Conservation (phyloP, 2,329 filamentous ascomycete species). For the Coniochaeta ligniaria region DNA sequence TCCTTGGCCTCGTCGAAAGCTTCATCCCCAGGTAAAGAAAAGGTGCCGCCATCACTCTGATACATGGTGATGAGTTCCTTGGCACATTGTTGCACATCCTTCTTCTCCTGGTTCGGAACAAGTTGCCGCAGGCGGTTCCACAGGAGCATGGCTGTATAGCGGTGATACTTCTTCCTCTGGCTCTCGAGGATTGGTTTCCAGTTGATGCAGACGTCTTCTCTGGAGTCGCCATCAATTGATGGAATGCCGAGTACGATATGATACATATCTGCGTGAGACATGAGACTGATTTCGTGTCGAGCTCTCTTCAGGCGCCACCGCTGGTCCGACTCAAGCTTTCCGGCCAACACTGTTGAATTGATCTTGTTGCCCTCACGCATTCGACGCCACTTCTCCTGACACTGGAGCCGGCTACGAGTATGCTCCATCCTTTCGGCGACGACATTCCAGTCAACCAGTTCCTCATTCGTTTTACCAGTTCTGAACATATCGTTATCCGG, state of each 20-base stretch:
- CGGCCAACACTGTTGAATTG: slow-evolving; percentile 10
- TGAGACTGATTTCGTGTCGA: slow-evolving; percentile 30
- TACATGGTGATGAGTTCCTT: slow-evolving; percentile 13
- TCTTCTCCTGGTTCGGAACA: slow-evolving; percentile 12
- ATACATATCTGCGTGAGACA: slow-evolving; percentile 37
- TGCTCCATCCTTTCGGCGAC: slow-evolving; percentile 56
- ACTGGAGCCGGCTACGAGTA: slow-evolving; percentile 60
- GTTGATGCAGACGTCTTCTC: slow-evolving; percentile 5
- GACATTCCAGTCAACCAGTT: slow-evolving; percentile 56
- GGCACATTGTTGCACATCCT: slow-evolving; percentile 11
- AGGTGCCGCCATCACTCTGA: slow-evolving; percentile 10
- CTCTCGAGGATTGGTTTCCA: slow-evolving; percentile 4
- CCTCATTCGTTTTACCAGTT: slow-evolving; percentile 36
- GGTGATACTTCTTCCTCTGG: slow-evolving; percentile 8
- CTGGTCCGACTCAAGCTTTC: slow-evolving; percentile 5
- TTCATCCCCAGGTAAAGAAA: slow-evolving; percentile 3
- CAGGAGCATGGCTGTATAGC: slow-evolving; percentile 10
- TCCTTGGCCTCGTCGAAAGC: not conserved
- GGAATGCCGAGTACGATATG: slow-evolving; percentile 35
- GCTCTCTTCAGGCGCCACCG: slow-evolving; percentile 37
- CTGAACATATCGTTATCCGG: slow-evolving; percentile 18
- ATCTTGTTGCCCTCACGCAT: slow-evolving; percentile 24
- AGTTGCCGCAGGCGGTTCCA: slow-evolving; percentile 14
- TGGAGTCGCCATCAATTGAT: slow-evolving; percentile 35
- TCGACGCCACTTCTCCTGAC: slow-evolving; percentile 58